Evolutionary conservation across 1,139 yeast genomes (phyloP).

Genomic region (Suhomyces coccinellae): DNA sequence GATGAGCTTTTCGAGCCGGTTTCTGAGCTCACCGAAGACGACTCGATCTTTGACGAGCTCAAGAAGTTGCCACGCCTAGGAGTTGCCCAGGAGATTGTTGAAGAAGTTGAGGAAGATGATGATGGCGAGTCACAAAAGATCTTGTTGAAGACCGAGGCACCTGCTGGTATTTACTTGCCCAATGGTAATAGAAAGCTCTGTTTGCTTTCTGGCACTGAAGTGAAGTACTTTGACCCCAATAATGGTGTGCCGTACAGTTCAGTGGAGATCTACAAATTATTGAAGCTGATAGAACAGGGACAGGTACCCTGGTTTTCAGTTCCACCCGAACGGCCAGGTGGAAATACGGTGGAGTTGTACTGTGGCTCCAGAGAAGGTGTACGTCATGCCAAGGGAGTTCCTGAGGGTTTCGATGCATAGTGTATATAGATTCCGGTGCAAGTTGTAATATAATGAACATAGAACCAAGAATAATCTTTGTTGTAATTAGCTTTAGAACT

Average conservation of each 20-base stretch:
- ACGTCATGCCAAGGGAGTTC: conserved; percentile 83
- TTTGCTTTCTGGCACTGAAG: conserved; percentile 75
- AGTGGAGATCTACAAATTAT: conserved; percentile 72
- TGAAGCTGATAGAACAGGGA: conserved; percentile 68
- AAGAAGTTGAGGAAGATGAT: conserved; percentile 40
- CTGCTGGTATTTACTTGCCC: conserved; percentile 72
- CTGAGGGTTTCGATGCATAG: conserved; percentile 67
- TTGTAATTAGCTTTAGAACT: too few relatives aligned
- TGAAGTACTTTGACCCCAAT: conserved; percentile 83
- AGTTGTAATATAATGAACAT: too few relatives aligned
- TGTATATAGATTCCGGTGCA: background rate
- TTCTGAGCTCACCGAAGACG: conserved; percentile 37
- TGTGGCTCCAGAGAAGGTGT: conserved; percentile 54
- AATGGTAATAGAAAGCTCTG: conserved; percentile 71
- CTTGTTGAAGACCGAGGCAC: conserved; percentile 62
- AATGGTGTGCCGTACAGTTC: conserved; percentile 84
- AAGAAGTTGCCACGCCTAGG: conserved; percentile 66
- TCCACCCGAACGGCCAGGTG: conserved; percentile 39
- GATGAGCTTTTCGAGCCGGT: conserved; percentile 39
- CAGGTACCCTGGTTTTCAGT: conserved; percentile 66
- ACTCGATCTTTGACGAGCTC: conserved; percentile 49
- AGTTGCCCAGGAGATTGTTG: conserved; percentile 52
- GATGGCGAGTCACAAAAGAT: conserved; percentile 47
- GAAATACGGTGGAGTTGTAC: conserved; percentile 64
- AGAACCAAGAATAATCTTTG: background rate